phyloP scores from a whole-genome alignment of 192 early-diverging fungal genomes.

The Mortierella antarctica region DNA sequence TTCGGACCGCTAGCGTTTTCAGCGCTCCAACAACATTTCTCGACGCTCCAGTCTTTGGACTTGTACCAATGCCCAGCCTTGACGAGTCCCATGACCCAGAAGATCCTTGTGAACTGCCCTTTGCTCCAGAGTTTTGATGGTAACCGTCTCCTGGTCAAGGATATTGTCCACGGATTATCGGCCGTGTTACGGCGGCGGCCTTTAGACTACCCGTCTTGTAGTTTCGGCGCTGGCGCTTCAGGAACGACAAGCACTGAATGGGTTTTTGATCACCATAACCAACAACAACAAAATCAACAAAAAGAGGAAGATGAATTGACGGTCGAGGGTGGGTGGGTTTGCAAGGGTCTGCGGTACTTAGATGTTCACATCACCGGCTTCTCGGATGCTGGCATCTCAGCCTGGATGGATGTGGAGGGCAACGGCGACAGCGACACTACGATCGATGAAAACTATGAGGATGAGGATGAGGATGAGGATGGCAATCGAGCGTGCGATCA shows the following conservation, averaged over 20 bases:
- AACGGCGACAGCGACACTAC: neutral
- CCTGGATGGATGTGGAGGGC: neutral
- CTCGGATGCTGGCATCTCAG: neutral
- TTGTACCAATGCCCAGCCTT: constrained; percentile 23
- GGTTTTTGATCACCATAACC: neutral
- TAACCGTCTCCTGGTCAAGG: constrained; percentile 10
- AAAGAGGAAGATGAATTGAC: neutral
- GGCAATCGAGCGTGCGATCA: neutral
- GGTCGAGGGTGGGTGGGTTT: constrained; percentile 13
- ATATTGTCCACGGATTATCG: constrained; percentile 8
- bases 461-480: neutral
- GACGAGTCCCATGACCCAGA: constrained; percentile 15
- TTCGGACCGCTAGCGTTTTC: constrained; percentile 11
- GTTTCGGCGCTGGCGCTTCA: no score
- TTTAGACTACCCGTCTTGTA: no score
- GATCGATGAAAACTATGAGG: neutral
- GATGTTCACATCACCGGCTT: constrained; percentile 23
- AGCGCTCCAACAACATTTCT: constrained; percentile 20
- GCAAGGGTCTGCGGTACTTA: constrained; percentile 7
- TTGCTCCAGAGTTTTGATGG: constrained; percentile 36
- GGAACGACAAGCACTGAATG: no score
- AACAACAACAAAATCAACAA: neutral
- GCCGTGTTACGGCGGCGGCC: no score
- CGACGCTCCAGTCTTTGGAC: constrained; percentile 17
- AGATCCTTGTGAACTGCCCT: constrained; percentile 15